Percentiles rank a stretch among this genome's conserved stretches.
These are phyloP conservation scores for Pichia sp. DNA, from an alignment of 1,139 yeast genomes.

Conservation along the genomic window DNA sequence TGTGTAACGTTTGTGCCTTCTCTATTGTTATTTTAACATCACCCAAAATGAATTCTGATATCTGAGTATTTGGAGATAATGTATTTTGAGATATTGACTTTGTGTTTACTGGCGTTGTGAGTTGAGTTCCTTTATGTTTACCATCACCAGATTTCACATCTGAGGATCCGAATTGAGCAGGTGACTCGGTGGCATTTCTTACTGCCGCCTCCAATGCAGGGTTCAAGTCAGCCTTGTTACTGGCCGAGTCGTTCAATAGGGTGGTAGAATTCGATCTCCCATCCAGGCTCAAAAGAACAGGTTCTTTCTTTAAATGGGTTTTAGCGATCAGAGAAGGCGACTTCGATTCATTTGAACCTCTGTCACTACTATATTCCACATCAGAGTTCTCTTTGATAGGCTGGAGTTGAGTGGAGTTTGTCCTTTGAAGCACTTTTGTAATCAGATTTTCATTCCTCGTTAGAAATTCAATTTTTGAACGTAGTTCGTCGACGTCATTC, in stretches of 20 bases:
- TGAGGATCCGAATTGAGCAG: slow-evolving; percentile 18
- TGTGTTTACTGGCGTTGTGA: slow-evolving; percentile 20
- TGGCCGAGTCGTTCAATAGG: slow-evolving; percentile 38
- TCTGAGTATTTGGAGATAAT: slow-evolving; percentile 22
- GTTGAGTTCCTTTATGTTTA: slow-evolving; percentile 5
- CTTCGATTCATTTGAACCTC: neutral
- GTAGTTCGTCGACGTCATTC: slow-evolving; percentile 79
- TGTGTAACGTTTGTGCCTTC: slow-evolving; percentile 71
- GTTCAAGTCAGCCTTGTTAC: slow-evolving; percentile 30
- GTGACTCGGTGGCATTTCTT: slow-evolving; percentile 21
- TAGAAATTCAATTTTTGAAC: slow-evolving; percentile 70
- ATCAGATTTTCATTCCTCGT: slow-evolving; percentile 67
- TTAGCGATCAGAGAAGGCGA: slow-evolving; percentile 24
- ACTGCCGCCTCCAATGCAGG: slow-evolving; percentile 25
- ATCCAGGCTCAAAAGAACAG: slow-evolving; percentile 26
- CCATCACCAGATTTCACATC: neutral
- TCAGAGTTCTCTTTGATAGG: slow-evolving; percentile 1
- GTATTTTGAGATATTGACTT: slow-evolving; percentile 20
- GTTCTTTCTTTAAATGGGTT: slow-evolving; percentile 30
- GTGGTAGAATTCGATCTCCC: slow-evolving; percentile 31
- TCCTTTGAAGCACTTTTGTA: slow-evolving; percentile 53
- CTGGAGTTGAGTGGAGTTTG: slow-evolving; percentile 8
- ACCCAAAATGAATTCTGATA: slow-evolving; percentile 68
- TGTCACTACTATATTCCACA: neutral
- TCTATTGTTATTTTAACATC: slow-evolving; percentile 62